phyloP scores from a whole-genome alignment of 164 flowering plant genomes.

The Liriodendron chinense region DNA sequence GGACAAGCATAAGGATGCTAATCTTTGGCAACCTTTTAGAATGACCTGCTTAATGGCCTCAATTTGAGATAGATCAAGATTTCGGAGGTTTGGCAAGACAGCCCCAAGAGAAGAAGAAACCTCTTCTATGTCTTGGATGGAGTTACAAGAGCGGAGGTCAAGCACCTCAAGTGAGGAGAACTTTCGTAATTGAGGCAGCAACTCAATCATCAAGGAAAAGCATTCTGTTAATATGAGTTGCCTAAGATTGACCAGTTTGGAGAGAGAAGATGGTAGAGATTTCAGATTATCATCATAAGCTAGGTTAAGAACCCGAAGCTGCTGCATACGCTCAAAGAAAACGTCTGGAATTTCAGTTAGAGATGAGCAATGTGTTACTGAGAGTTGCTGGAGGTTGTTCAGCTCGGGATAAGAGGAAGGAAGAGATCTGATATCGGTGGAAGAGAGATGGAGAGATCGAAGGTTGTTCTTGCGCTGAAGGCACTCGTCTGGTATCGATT shows the following conservation, averaged over 20 bases:
- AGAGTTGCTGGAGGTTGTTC: neutral
- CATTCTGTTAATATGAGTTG: neutral
- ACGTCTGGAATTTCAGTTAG: neutral
- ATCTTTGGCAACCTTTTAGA: neutral
- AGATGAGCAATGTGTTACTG: neutral
- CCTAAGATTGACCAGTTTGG: neutral
- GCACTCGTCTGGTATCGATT: neutral
- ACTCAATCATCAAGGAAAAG: neutral
- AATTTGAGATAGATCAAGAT: neutral
- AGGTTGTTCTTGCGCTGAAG: neutral
- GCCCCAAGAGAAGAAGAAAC: neutral
- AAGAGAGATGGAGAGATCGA: neutral
- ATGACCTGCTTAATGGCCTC: neutral
- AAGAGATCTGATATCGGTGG: neutral
- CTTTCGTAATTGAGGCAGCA: neutral
- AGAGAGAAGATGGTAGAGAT: neutral
- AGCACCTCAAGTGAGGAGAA: neutral
- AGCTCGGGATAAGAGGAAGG: neutral
- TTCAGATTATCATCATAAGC: neutral
- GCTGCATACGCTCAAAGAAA: neutral
- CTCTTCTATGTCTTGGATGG: neutral
- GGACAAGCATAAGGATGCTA: neutral
- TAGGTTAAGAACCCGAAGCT: neutral
- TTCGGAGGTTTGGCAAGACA: constrained; percentile 1
- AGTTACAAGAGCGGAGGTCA: neutral